These are phyloP conservation scores for Umbelopsis sp. DNA, from an alignment of 192 early-diverging fungal species.

Conservation along the genomic window DNA sequence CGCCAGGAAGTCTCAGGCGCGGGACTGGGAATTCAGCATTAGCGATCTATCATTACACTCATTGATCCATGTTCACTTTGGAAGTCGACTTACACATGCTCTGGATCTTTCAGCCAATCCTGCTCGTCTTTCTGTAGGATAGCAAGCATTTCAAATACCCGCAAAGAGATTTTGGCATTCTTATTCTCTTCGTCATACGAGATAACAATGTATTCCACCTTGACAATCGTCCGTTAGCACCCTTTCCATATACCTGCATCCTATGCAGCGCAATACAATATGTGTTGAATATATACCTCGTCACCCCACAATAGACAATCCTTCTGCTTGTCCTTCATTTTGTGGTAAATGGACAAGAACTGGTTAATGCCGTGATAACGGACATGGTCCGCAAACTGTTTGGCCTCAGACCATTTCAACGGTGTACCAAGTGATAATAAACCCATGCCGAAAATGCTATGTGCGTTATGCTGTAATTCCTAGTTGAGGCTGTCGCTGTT, in stretches of 20 bases:
- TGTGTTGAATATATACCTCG: slow-evolving; percentile 68
- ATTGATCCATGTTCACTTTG: neutral
- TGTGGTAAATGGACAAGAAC: slow-evolving; percentile 86
- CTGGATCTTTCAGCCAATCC: slow-evolving; percentile 49
- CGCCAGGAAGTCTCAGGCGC: slow-evolving; percentile 77
- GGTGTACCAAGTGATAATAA: slow-evolving; percentile 95
- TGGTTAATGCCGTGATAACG: slow-evolving; percentile 91
- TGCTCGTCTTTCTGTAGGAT: slow-evolving; percentile 75
- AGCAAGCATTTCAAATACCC: slow-evolving; percentile 80
- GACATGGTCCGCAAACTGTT: slow-evolving; percentile 83
- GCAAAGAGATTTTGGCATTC: slow-evolving; percentile 73
- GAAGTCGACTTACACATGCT: slow-evolving; percentile 46
- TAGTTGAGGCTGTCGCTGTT: neutral
- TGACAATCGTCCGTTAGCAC: neutral
- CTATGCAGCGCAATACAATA: neutral
- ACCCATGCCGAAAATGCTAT: slow-evolving; percentile 70
- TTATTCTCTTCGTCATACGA: slow-evolving; percentile 73
- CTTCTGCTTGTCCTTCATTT: slow-evolving; percentile 78
- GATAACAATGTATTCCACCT: slow-evolving; percentile 95
- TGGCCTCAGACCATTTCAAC: slow-evolving; percentile 91
- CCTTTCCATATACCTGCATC: neutral
- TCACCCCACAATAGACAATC: slow-evolving; percentile 94
- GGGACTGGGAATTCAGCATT: neutral
- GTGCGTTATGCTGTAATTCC: neutral
- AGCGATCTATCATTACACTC: neutral